phyloP scores from a whole-genome alignment of 345 rosid species.

The Gossypium australe region DNA sequence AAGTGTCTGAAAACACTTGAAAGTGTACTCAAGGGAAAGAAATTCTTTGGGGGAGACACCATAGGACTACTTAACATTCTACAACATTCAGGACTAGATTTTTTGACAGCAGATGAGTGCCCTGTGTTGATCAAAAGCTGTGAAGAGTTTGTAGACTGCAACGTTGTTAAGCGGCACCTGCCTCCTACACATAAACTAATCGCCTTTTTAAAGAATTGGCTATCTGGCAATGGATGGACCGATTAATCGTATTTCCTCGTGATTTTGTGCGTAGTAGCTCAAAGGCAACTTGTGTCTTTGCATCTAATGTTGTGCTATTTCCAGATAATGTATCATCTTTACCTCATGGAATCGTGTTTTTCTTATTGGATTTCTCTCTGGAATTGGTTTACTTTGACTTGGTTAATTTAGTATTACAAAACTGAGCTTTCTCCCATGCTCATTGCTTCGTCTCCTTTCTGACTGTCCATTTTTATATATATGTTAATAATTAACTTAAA shows the following conservation, averaged over 20 bases:
- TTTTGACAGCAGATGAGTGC: conserved; percentile 10
- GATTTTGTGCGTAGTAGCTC: too few species aligned
- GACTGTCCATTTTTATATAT: not conserved
- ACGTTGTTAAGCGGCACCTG: not conserved
- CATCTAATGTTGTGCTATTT: too few species aligned
- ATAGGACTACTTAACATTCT: conserved; percentile 9
- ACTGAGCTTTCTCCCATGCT: not conserved
- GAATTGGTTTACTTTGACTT: too few species aligned
- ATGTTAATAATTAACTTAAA: not conserved
- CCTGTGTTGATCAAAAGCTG: conserved; percentile 15
- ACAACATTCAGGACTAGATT: conserved; percentile 3
- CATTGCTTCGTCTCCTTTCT: not conserved
- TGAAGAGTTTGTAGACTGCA: conserved; percentile 1
- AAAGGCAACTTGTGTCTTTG: too few species aligned
- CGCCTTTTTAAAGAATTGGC: not conserved
- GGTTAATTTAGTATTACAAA: not conserved
- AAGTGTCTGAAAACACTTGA: conserved; percentile 15
- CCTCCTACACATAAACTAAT: not conserved
- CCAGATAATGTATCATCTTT: too few species aligned
- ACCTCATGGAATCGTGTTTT: too few species aligned
- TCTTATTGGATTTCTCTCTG: too few species aligned
- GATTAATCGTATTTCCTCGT: not conserved
- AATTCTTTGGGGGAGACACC: conserved; percentile 12
- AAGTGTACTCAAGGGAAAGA: conserved; percentile 5
- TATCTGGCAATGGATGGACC: not conserved